Base-by-base conservation (phyloP, 352 stramenopile genomes). In the Phytophthora colocasiae region DNA sequence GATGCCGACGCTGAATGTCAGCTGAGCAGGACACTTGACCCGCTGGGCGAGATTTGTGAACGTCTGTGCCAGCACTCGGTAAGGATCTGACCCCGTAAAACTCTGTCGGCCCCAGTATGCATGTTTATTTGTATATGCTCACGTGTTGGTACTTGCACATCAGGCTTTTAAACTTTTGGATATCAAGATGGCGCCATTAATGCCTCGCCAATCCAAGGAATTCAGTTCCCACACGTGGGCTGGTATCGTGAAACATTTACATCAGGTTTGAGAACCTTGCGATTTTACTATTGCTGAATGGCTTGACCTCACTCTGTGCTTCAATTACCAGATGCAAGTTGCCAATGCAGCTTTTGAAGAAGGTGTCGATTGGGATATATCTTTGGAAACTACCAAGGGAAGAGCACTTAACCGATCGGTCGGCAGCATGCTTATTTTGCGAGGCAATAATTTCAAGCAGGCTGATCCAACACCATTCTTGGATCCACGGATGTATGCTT, bases 161-260 rank as follows among this genome's bases (percentile, higher is more conserved):
- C 51, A 93, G 85, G 85, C 71, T 5, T 93, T 77, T 58, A 93
- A 92, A 39, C 62, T 93, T 10, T 57, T 93, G 24, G 80, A 91
- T 63, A 69, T 91, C 57, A 93, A 90, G 59, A 86, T 78, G 44
- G 67, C 84, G 19, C 85, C 85, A 9, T 63, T 88, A 54, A 90
- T 93, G 82, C 78, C 85, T 3, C 76, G 80, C 2, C 71, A 69
- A 5, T 93, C 85, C 1, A 89, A 91, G 51, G 66, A 81, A 49
- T 93, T 92, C 32, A 91, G 73, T 46, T 85, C 82, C 2, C 85
- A 93, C 66, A 80, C 77, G n/a, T 93, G 85, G 85, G 41, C 61
- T n/a, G 85, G 83, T 1, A 66, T 93, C n/a, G 66, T 92, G 36
- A 91, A 91, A 56, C 75, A 90, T 54, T 65, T 93, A 34, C 81